These are phyloP conservation scores for Trametes sanguinea DNA, from an alignment of 768 basidiomycete genomes.

Conservation along the genomic window DNA sequence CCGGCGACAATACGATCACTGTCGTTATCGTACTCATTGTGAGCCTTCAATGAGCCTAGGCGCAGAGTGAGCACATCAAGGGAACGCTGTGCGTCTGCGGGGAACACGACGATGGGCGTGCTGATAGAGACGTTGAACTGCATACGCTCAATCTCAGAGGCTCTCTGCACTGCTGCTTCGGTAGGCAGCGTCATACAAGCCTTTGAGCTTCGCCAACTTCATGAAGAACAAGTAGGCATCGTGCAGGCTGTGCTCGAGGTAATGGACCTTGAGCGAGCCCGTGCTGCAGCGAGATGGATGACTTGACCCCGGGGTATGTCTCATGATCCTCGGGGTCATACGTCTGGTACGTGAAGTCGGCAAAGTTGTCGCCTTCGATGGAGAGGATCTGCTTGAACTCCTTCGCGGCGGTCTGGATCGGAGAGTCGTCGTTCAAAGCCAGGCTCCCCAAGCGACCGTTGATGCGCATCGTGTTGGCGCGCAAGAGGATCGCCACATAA, in stretches of 20 bases:
- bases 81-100: constrained; percentile 61
- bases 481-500: constrained; percentile 76
- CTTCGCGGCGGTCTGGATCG: constrained; percentile 49
- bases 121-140: constrained; percentile 88
- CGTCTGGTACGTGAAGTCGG: constrained; percentile 92
- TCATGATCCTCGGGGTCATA: constrained; percentile 72
- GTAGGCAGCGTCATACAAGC: constrained; percentile 94
- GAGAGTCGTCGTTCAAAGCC: constrained; percentile 74
- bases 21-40: constrained; percentile 65
- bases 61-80: constrained; percentile 75
- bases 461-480: constrained; percentile 72
- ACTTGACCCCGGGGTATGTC: constrained; percentile 77
- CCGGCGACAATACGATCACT: constrained; percentile 70
- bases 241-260: constrained; percentile 88
- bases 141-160: constrained; percentile 93
- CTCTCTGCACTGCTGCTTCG: constrained; percentile 87
- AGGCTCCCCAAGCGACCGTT: constrained; percentile 83
- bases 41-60: constrained; percentile 86
- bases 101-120: constrained; percentile 90
- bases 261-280: constrained; percentile 89
- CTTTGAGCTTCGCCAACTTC: constrained; percentile 89
- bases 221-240: constrained; percentile 80
- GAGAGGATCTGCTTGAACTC: constrained; percentile 86
- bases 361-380: constrained; percentile 93
- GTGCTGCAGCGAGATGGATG: constrained; percentile 77